Percentiles rank a stretch among this genome's conserved stretches.
Conservation (phyloP, 1,284 basidiomycete genomes). For the Golubevia sp. region DNA sequence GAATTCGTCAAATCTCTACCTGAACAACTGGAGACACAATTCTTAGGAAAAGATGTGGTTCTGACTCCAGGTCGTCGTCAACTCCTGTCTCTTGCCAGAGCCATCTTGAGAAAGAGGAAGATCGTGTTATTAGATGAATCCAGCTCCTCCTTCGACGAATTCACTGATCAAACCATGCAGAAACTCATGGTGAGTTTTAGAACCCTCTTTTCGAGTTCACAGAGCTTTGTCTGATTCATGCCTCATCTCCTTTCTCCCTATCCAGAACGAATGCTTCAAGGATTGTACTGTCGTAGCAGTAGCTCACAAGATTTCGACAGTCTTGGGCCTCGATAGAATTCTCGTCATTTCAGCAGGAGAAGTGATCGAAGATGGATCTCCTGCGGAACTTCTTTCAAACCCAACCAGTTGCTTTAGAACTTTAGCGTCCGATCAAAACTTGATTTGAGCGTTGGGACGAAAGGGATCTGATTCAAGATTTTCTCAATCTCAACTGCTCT, state of each 20-base stretch:
- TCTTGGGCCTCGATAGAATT: slow-evolving; percentile 37
- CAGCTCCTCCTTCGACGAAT: slow-evolving; percentile 28
- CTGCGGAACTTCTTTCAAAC: slow-evolving; percentile 23
- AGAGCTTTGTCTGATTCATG: too few species aligned
- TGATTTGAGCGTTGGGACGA: too few species aligned
- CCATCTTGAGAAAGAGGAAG: slow-evolving; percentile 21
- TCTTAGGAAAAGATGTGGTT: slow-evolving; percentile 15
- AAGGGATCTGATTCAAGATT: too few species aligned
- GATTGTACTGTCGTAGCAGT: slow-evolving; percentile 40
- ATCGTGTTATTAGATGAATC: slow-evolving; percentile 36
- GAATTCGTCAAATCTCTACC: slow-evolving; percentile 33
- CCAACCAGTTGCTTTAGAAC: slow-evolving; percentile 29
- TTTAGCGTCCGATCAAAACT: slow-evolving; percentile 39
- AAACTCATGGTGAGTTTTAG: too few species aligned
- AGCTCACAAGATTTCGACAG: slow-evolving; percentile 34
- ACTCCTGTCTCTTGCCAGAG: slow-evolving; percentile 30
- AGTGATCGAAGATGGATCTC: slow-evolving; percentile 29
- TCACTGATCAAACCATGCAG: slow-evolving; percentile 31
- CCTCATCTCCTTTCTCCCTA: too few species aligned
- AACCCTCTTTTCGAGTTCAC: too few species aligned
- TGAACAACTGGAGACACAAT: slow-evolving; percentile 18
- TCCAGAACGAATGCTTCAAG: slow-evolving; percentile 19
- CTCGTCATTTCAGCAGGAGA: slow-evolving; percentile 33
- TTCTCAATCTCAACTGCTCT: too few species aligned
- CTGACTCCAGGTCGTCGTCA: slow-evolving; percentile 31